These are phyloP conservation scores for Coniosporium apollinis DNA, from an alignment of 495 filamentous ascomycete genomes.

Conservation along the genomic window DNA sequence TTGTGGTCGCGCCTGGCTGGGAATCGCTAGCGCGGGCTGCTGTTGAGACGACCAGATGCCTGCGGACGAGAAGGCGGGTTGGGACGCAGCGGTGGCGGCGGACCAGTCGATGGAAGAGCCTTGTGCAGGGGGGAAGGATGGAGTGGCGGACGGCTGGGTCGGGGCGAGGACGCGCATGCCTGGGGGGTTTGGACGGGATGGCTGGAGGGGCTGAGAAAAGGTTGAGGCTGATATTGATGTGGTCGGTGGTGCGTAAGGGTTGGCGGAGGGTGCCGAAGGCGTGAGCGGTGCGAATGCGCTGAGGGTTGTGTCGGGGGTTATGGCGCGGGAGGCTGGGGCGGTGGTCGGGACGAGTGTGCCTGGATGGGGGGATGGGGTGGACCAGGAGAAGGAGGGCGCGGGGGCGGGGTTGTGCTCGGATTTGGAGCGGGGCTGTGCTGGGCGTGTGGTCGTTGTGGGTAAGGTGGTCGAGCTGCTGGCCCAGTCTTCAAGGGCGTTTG, in stretches of 20 bases:
- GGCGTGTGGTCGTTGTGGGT: constrained; percentile 8
- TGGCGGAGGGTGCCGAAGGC: not conserved
- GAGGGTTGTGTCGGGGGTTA: constrained; percentile 18
- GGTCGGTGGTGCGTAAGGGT: not conserved
- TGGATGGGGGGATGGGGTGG: constrained; percentile 18
- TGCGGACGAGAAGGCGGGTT: constrained; percentile 1
- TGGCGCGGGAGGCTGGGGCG: constrained; percentile 24
- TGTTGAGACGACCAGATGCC: not conserved
- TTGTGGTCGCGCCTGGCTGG: constrained; percentile 9
- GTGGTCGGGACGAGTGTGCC: constrained; percentile 3
- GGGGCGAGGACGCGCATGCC: not conserved
- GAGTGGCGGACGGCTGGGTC: constrained; percentile 1
- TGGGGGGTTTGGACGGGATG: constrained; percentile 1
- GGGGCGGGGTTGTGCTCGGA: constrained; percentile 6
- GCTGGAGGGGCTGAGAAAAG: constrained; percentile 13
- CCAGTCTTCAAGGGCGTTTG: constrained; percentile 25
- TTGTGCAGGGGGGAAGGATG: not conserved
- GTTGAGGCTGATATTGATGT: constrained; percentile 7
- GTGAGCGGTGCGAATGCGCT: constrained; percentile 7
- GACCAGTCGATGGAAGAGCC: constrained; percentile 12
- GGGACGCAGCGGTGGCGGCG: constrained; percentile 3
- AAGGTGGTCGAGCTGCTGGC: too few species aligned
- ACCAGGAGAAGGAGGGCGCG: constrained; percentile 33
- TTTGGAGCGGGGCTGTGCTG: constrained; percentile 7
- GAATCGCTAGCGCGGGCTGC: constrained; percentile 3